A percentile compares a stretch with the other conserved stretches of the same genome.
phyloP scores from a whole-genome alignment of 176 grass and related monocot species.

The Saccharum spontaneum region DNA sequence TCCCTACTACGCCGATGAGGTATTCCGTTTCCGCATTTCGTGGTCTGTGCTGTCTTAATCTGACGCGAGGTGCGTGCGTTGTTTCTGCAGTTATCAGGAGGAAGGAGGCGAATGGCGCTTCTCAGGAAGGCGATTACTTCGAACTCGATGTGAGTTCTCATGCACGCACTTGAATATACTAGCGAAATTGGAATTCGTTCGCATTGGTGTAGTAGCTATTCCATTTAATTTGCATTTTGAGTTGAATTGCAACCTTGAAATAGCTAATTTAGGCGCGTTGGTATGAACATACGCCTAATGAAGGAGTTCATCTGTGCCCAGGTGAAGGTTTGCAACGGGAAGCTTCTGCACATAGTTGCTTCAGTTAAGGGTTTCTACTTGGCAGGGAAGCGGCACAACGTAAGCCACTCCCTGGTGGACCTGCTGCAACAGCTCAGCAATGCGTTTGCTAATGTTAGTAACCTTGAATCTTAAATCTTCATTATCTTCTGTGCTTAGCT shows the following conservation, averaged over 20 bases:
- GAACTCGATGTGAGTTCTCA: slow-evolving; percentile 65
- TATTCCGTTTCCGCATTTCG: background rate
- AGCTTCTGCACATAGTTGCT: slow-evolving; percentile 70
- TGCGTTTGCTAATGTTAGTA: slow-evolving; percentile 89
- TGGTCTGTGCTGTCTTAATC: background rate
- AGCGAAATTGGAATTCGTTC: background rate
- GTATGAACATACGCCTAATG: background rate
- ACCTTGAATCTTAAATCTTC: background rate
- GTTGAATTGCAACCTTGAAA: background rate
- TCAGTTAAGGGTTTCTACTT: slow-evolving; percentile 88
- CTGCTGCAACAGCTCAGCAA: slow-evolving; percentile 90
- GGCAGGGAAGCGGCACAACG: slow-evolving; percentile 57
- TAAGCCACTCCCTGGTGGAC: slow-evolving; percentile 77
- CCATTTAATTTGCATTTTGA: background rate
- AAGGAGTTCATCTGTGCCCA: slow-evolving; percentile 32
- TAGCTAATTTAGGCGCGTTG: background rate
- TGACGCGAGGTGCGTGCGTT: background rate
- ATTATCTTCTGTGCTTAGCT: background rate
- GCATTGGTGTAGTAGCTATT: background rate
- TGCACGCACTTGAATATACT: background rate
- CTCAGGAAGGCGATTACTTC: slow-evolving; percentile 73
- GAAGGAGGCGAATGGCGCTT: slow-evolving; percentile 51
- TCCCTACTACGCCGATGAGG: background rate
- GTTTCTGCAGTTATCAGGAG: slow-evolving; percentile 74
- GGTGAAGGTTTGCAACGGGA: slow-evolving; percentile 98